A percentile compares a stretch with the other conserved stretches of the same genome.
Evolutionary conservation across 2,329 filamentous ascomycete species (phyloP).

Genomic region (Xylariales sp.): DNA sequence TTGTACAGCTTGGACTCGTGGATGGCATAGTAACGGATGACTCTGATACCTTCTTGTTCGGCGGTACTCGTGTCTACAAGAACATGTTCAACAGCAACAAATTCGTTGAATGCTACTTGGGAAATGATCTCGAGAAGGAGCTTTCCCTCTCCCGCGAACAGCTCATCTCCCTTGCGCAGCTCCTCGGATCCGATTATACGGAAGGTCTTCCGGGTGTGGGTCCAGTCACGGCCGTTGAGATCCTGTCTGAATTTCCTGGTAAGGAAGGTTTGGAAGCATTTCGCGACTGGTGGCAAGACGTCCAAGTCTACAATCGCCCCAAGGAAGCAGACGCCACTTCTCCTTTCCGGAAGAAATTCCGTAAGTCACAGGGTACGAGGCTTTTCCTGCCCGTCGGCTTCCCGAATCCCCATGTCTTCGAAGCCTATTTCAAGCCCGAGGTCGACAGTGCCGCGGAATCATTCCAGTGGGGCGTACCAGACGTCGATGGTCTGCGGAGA

Average conservation of each 20-base stretch:
- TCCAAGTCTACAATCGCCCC: constrained; percentile 64
- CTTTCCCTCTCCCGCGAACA: constrained; percentile 81
- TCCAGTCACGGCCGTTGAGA: constrained; percentile 90
- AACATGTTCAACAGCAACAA: constrained; percentile 99
- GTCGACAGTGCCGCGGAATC: constrained; percentile 73
- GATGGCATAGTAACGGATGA: constrained; percentile 98
- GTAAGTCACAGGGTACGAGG: constrained; percentile 71
- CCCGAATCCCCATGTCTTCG: constrained; percentile 70
- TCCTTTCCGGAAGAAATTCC: constrained; percentile 80
- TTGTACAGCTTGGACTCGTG: constrained; percentile 80
- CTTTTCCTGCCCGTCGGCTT: constrained; percentile 80
- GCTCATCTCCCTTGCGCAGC: constrained; percentile 83
- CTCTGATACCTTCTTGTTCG: constrained; percentile 93
- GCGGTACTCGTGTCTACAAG: constrained; percentile 94
- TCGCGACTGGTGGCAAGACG: constrained; percentile 78
- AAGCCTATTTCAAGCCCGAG: constrained; percentile 81
- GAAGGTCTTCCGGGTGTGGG: constrained; percentile 87
- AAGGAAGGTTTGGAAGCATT: constrained; percentile 64
- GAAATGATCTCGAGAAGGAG: constrained; percentile 79
- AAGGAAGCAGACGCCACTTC: constrained; percentile 57
- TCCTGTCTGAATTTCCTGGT: constrained; percentile 80
- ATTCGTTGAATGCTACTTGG: constrained; percentile 92
- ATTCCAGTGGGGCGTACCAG: constrained; percentile 95
- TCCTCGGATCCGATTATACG: constrained; percentile 92
- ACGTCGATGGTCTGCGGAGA: constrained; percentile 75